Evolutionary conservation across 2,329 filamentous ascomycete species (phyloP).

Genomic region (Lojkania enalia): DNA sequence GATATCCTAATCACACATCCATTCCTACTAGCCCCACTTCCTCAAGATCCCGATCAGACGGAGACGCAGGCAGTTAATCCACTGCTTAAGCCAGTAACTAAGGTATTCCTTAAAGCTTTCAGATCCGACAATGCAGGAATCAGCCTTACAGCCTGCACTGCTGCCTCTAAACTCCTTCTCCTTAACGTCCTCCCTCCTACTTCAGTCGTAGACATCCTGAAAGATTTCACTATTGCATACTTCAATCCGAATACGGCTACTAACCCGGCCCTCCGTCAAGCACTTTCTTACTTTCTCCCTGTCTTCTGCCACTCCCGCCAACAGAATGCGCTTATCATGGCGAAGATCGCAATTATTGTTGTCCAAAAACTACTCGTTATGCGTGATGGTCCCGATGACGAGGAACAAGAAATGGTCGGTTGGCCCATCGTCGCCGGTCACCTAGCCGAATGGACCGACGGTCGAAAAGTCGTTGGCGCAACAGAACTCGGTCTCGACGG

Average conservation of each 20-base stretch:
- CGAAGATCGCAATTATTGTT: constrained; percentile 70
- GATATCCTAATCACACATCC: constrained; percentile 92
- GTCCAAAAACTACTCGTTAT: constrained; percentile 68
- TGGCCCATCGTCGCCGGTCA: constrained; percentile 78
- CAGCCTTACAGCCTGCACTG: constrained; percentile 78
- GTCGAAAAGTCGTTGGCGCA: constrained; percentile 72
- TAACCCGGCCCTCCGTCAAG: constrained; percentile 83
- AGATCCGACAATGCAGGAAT: constrained; percentile 69
- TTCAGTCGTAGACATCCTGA: constrained; percentile 69
- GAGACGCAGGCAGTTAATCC: constrained; percentile 27
- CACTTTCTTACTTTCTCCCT: constrained; percentile 89
- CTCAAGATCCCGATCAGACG: constrained; percentile 47
- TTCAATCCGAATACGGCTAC: constrained; percentile 81
- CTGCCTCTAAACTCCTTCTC: constrained; percentile 83
- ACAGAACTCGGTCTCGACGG: constrained; percentile 46
- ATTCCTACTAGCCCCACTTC: constrained; percentile 68
- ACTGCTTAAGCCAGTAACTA: constrained; percentile 68
- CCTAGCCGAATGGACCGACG: constrained; percentile 93
- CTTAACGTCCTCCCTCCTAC: constrained; percentile 65
- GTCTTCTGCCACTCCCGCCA: constrained; percentile 87
- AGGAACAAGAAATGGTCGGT: constrained; percentile 72
- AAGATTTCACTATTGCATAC: constrained; percentile 81
- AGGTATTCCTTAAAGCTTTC: constrained; percentile 82
- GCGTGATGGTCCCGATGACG: constrained; percentile 69
- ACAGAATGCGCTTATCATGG: constrained; percentile 84